Evolutionary conservation across 495 filamentous ascomycete species (phyloP).

Genomic region (Penicillium turbatum): DNA sequence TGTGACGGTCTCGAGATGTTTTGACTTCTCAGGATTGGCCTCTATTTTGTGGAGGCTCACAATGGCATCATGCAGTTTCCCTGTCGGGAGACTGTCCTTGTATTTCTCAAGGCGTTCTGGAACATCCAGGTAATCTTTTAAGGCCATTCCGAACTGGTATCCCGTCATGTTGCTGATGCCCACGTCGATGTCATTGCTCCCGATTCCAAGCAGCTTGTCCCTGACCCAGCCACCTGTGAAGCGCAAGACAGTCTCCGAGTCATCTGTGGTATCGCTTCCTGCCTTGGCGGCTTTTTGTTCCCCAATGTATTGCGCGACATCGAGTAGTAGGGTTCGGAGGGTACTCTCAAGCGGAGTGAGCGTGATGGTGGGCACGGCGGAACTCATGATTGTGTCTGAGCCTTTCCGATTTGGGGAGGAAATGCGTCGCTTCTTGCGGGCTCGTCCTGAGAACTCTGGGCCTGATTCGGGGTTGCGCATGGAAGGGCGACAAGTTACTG

Average conservation of each 20-base stretch:
- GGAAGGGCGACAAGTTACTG: slow-evolving; percentile 14
- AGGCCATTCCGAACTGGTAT: slow-evolving; percentile 65
- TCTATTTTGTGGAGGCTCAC: slow-evolving; percentile 68
- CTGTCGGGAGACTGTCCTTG: slow-evolving; percentile 24
- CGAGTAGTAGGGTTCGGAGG: slow-evolving; percentile 66
- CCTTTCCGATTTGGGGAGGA: slow-evolving; percentile 18
- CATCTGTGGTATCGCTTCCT: slow-evolving; percentile 16
- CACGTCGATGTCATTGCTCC: slow-evolving; percentile 89
- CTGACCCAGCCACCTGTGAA: slow-evolving; percentile 99
- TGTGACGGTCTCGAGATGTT: slow-evolving; percentile 92
- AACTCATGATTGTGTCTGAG: slow-evolving; percentile 21
- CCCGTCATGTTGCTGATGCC: slow-evolving; percentile 96
- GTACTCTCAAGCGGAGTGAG: slow-evolving; percentile 65
- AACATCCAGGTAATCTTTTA: slow-evolving; percentile 56
- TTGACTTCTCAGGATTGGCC: slow-evolving; percentile 93
- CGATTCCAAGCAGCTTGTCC: slow-evolving; percentile 81
- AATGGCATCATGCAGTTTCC: slow-evolving; percentile 36
- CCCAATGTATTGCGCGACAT: slow-evolving; percentile 67
- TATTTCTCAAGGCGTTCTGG: slow-evolving; percentile 54
- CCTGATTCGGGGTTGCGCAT: slow-evolving; percentile 29
- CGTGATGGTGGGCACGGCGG: slow-evolving; percentile 41
- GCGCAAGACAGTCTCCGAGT: slow-evolving; percentile 52
- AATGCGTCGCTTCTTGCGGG: slow-evolving; percentile 35
- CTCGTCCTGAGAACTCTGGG: slow-evolving; percentile 22
- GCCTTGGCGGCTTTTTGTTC: slow-evolving; percentile 43